phyloP scores from a whole-genome alignment of 2,329 filamentous ascomycete genomes.

The Chaetomium sp. region DNA sequence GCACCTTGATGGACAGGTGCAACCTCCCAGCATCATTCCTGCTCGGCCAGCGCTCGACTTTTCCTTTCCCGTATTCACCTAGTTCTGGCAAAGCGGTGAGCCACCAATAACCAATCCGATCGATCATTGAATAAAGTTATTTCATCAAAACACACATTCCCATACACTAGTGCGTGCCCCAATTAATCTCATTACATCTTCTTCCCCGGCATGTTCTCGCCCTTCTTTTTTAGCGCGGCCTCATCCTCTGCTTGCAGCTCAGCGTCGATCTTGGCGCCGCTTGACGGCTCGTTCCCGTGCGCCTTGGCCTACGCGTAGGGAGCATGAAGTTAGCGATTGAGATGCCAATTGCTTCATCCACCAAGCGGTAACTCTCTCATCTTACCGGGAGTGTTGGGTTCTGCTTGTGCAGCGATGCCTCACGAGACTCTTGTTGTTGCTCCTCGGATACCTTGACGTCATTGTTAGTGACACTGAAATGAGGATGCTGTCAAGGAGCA shows the following conservation, averaged over 20 bases:
- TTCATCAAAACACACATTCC: background rate
- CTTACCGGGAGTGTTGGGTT: slow-evolving; percentile 63
- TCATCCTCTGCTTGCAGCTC: slow-evolving; percentile 69
- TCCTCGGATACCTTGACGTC: slow-evolving; percentile 28
- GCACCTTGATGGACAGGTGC: slow-evolving; percentile 22
- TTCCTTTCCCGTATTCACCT: background rate
- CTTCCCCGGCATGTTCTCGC: slow-evolving; percentile 25
- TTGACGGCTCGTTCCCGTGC: slow-evolving; percentile 74
- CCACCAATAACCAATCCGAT: no score
- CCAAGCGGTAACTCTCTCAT: no score
- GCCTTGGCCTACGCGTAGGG: slow-evolving; percentile 52
- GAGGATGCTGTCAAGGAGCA: no score
- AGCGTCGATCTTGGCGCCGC: slow-evolving; percentile 72
- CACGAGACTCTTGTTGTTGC: slow-evolving; percentile 45
- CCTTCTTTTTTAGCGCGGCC: slow-evolving; percentile 63
- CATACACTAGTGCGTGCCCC: background rate
- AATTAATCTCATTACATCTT: slow-evolving; percentile 20
- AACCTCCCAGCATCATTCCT: background rate
- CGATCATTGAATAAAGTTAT: background rate
- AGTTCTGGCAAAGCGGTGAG: background rate
- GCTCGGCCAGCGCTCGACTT: background rate
- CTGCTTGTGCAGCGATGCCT: slow-evolving; percentile 51
- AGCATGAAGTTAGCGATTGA: slow-evolving; percentile 5
- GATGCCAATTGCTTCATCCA: background rate
- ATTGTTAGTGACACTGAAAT: background rate